Evolutionary conservation across 2,329 filamentous ascomycete genomes (phyloP).

Genomic region (Diaporthe helianthi): DNA sequence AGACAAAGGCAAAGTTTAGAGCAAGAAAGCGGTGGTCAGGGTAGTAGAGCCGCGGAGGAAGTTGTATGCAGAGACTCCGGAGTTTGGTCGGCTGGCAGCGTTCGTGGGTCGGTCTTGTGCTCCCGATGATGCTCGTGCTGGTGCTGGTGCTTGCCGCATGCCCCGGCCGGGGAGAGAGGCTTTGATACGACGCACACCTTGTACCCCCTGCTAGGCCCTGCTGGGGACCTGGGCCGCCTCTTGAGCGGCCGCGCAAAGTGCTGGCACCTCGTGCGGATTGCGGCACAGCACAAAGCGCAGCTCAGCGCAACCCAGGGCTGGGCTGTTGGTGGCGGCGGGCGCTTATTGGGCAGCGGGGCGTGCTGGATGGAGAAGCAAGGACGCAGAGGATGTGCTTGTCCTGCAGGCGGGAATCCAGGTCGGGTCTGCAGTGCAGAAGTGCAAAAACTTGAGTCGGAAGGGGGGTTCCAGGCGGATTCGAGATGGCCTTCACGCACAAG

Average conservation of each 20-base stretch:
- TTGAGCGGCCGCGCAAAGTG: slow-evolving; percentile 27
- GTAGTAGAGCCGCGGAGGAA: neutral
- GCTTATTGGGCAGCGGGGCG: slow-evolving; percentile 8
- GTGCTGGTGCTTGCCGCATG: slow-evolving; percentile 19
- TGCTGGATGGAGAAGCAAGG: slow-evolving; percentile 3
- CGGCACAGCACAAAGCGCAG: slow-evolving; percentile 23
- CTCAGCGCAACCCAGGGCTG: slow-evolving; percentile 1
- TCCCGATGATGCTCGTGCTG: slow-evolving; percentile 21
- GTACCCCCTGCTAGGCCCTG: neutral
- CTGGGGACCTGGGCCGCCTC: neutral
- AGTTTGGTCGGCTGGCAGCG: slow-evolving; percentile 24
- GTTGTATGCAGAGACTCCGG: slow-evolving; percentile 9
- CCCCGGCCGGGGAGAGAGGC: slow-evolving; percentile 16
- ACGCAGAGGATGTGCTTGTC: slow-evolving; percentile 20
- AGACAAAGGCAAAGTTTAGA: neutral
- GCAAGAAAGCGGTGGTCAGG: neutral
- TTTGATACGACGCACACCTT: slow-evolving; percentile 27
- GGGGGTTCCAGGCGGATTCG: neutral
- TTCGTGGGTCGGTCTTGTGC: slow-evolving; percentile 22
- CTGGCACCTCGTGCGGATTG: slow-evolving; percentile 22
- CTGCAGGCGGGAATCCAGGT: neutral
- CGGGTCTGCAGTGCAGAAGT: slow-evolving; percentile 2
- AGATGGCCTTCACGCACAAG: neutral
- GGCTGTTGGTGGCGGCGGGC: slow-evolving; percentile 13
- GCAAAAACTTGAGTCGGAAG: neutral